Evolutionary conservation across 805 yeast species (phyloP).

Genomic region (Lipomyces sp.): DNA sequence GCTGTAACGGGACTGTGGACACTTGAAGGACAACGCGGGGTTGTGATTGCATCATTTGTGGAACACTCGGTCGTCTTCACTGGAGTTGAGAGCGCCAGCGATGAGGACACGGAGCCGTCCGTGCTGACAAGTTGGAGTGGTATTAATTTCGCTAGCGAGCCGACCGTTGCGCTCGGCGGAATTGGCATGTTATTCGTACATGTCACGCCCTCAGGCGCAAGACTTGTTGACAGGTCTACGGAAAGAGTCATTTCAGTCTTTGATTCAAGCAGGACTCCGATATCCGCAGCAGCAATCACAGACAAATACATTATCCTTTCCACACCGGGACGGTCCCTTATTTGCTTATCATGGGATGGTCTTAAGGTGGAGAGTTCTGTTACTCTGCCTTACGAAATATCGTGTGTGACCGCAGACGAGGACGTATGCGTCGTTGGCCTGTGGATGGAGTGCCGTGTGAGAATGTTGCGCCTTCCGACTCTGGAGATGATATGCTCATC

Average conservation of each 20-base stretch:
- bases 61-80: slow-evolving; percentile 21
- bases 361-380: slow-evolving; percentile 1
- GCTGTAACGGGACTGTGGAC: slow-evolving; percentile 27
- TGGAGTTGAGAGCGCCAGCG: slow-evolving; percentile 7
- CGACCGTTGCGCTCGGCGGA: slow-evolving; percentile 16
- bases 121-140: too few species aligned
- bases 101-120: slow-evolving; percentile 7
- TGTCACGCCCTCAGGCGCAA: not conserved
- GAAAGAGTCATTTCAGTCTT: not conserved
- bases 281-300: slow-evolving; percentile 16
- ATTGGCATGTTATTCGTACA: slow-evolving; percentile 4
- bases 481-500: slow-evolving; percentile 7
- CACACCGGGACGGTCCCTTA: not conserved
- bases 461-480: slow-evolving; percentile 4
- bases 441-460: slow-evolving; percentile 14
- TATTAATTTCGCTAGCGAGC: slow-evolving; percentile 6
- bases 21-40: slow-evolving; percentile 4
- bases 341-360: slow-evolving; percentile 1
- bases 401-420: slow-evolving; percentile 15
- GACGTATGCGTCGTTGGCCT: slow-evolving; percentile 17
- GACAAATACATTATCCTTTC: slow-evolving; percentile 8
- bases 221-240: not conserved
- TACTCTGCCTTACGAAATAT: slow-evolving; percentile 11
- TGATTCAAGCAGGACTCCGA: not conserved
- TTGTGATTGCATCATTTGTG: slow-evolving; percentile 22